phyloP scores from a whole-genome alignment of 176 grass and related monocot genomes.

The Tillandsia fasciculata region DNA sequence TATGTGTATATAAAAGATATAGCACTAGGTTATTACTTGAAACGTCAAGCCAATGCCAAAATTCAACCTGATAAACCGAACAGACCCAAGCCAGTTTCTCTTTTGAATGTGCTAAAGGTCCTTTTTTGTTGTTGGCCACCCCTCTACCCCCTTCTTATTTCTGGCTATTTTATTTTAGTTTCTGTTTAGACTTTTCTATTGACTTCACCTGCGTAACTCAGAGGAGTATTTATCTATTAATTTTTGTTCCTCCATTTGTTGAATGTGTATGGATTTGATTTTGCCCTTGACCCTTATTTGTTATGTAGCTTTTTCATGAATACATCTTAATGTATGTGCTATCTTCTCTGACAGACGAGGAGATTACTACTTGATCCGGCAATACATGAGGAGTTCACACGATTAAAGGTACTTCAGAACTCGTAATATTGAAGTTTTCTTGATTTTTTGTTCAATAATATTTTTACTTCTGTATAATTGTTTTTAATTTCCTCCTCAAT shows the following conservation, averaged over 20 bases:
- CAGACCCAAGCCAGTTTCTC: too few species aligned
- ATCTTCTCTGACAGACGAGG: constrained; percentile 62
- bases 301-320: background rate
- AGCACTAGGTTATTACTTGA: too few species aligned
- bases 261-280: background rate
- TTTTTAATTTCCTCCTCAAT: background rate
- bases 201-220: too few species aligned
- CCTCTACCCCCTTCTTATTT: too few species aligned
- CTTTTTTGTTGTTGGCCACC: too few species aligned
- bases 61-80: too few species aligned
- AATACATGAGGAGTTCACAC: constrained; percentile 96
- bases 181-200: too few species aligned
- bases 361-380: constrained; percentile 95
- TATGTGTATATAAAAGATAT: too few species aligned
- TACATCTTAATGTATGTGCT: background rate
- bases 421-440: background rate
- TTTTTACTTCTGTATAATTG: constrained; percentile 3
- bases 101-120: too few species aligned
- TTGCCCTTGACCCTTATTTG: background rate
- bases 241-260: background rate
- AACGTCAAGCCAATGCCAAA: too few species aligned
- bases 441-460: constrained; percentile 9
- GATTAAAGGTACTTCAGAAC: constrained; percentile 51
- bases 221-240: background rate
- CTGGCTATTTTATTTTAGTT: too few species aligned